A percentile compares a stretch with the other conserved stretches of the same genome.
Evolutionary conservation across 2,329 filamentous ascomycete genomes (phyloP).

Genomic region (Trichoderma koningiopsis): DNA sequence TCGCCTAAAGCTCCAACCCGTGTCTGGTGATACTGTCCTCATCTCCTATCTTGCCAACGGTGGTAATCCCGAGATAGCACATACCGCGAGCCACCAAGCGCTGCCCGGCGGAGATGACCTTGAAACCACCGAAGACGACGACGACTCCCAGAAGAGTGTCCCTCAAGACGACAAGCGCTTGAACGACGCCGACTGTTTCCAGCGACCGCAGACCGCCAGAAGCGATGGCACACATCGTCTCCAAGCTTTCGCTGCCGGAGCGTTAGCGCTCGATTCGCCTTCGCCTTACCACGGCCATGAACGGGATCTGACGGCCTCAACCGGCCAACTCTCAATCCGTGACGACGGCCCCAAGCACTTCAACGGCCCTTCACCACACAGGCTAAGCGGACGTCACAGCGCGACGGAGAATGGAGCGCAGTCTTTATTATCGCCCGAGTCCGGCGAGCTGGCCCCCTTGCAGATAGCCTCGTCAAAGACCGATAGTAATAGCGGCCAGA

Average conservation of each 20-base stretch:
- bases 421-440: constrained; percentile 31
- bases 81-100: constrained; percentile 54
- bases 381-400: constrained; percentile 26
- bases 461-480: constrained; percentile 42
- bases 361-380: constrained; percentile 12
- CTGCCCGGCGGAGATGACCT: constrained; percentile 52
- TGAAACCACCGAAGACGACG: constrained; percentile 32
- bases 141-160: constrained; percentile 29
- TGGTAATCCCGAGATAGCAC: constrained; percentile 66
- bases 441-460: constrained; percentile 42
- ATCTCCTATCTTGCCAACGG: constrained; percentile 65
- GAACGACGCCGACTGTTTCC: background rate
- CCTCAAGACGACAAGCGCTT: constrained; percentile 5
- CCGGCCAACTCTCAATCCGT: constrained; percentile 39
- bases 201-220: constrained; percentile 1
- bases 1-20: constrained; percentile 56
- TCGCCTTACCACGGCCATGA: constrained; percentile 24
- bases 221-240: constrained; percentile 27
- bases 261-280: constrained; percentile 32
- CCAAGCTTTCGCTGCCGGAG: constrained; percentile 39
- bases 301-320: constrained; percentile 37
- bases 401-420: constrained; percentile 27
- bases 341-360: constrained; percentile 34
- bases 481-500: constrained; percentile 41
- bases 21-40: constrained; percentile 67